These are phyloP conservation scores for Penicillium chermesinum DNA, from an alignment of 495 filamentous ascomycete species.

Conservation along the genomic window DNA sequence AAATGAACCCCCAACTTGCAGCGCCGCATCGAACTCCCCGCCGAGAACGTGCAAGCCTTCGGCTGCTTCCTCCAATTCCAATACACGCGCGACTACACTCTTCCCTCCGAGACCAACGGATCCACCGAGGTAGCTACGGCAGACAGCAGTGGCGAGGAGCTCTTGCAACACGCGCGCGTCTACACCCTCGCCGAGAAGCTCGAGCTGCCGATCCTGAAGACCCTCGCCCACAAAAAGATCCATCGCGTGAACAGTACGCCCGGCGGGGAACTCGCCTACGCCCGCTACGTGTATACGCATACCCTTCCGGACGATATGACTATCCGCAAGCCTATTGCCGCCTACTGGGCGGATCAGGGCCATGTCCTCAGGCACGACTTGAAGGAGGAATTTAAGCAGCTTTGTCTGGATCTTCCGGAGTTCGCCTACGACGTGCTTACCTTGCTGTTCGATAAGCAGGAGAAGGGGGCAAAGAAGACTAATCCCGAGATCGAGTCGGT, in stretches of 20 bases:
- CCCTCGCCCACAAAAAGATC: slow-evolving; percentile 79
- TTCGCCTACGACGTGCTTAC: slow-evolving; percentile 88
- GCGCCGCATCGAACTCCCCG: slow-evolving; percentile 61
- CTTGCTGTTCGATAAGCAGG: slow-evolving; percentile 60
- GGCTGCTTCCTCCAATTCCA: slow-evolving; percentile 87
- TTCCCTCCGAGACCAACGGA: slow-evolving; percentile 50
- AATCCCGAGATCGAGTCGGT: not conserved
- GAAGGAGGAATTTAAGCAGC: slow-evolving; percentile 69
- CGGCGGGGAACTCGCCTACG: slow-evolving; percentile 83
- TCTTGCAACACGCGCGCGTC: slow-evolving; percentile 79
- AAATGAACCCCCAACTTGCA: slow-evolving; percentile 19
- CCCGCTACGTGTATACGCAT: slow-evolving; percentile 81
- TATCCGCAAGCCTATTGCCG: slow-evolving; percentile 79
- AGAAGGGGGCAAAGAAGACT: slow-evolving; percentile 40
- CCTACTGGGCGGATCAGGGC: slow-evolving; percentile 79
- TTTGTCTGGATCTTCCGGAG: slow-evolving; percentile 85
- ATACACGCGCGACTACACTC: slow-evolving; percentile 89
- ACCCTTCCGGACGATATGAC: slow-evolving; percentile 61
- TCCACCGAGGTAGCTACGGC: slow-evolving; percentile 53
- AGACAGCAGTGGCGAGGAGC: slow-evolving; percentile 67
- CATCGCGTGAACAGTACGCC: slow-evolving; percentile 81
- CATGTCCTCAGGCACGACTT: slow-evolving; percentile 79
- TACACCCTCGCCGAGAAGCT: slow-evolving; percentile 87
- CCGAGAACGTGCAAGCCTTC: slow-evolving; percentile 74
- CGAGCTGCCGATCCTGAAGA: slow-evolving; percentile 64